Evolutionary conservation across 345 rosid genomes (phyloP).

Genomic region (Citrus unshiu): DNA sequence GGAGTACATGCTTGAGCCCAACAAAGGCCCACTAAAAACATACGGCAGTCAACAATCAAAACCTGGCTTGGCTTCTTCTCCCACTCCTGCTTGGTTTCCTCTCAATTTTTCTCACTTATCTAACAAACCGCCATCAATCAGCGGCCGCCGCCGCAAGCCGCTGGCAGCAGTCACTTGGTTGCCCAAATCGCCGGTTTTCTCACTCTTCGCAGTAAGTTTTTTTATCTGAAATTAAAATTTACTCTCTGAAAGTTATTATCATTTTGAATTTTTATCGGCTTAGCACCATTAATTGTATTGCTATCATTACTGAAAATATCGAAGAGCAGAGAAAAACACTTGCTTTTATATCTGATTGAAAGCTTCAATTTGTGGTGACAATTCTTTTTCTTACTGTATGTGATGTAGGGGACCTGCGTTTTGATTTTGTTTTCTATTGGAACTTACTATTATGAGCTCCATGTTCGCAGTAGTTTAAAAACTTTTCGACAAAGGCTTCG

Average conservation of each 20-base stretch:
- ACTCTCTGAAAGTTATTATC: background rate
- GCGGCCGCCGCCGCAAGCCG: background rate
- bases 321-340: background rate
- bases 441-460: background rate
- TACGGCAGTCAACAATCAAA: background rate
- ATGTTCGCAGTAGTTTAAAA: background rate
- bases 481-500: too few relatives aligned
- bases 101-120: background rate
- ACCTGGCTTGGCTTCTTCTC: background rate
- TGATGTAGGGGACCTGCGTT: background rate
- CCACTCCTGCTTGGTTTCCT: background rate
- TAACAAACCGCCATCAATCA: rapidly evolving
- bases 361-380: background rate
- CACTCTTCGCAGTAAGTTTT: background rate
- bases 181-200: background rate
- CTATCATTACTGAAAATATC: background rate
- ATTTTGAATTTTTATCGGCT: background rate
- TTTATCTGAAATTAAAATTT: background rate
- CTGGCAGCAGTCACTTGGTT: background rate
- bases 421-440: background rate
- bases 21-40: background rate
- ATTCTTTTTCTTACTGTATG: background rate
- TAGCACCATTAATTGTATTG: background rate
- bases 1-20: background rate
- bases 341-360: background rate